These are phyloP conservation scores for Pittosporum tobira DNA, from an alignment of 129 eudicot species.

Conservation along the genomic window DNA sequence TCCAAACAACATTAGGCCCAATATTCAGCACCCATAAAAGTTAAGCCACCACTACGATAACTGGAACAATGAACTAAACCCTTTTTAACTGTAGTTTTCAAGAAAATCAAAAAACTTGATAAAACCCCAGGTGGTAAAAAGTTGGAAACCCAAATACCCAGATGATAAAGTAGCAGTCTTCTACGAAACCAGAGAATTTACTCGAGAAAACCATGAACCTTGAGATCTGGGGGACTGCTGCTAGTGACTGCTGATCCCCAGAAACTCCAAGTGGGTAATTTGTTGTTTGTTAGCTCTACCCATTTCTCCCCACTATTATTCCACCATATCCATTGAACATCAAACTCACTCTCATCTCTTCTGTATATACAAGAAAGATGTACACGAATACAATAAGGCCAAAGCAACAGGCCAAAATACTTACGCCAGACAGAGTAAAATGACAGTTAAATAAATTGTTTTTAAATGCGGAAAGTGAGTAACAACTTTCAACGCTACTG, in stretches of 20 bases:
- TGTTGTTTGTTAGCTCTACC: constrained; percentile 11
- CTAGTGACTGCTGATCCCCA: constrained; percentile 27
- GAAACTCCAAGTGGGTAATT: constrained; percentile 22
- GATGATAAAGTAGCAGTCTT: constrained; percentile 10
- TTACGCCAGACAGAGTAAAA: constrained; percentile 18
- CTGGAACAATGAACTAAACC: constrained; percentile 8
- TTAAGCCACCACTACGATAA: constrained; percentile 14
- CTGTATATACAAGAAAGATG: constrained; percentile 25
- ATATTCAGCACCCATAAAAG: constrained; percentile 42
- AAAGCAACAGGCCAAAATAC: constrained; percentile 33
- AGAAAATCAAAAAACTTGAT: neutral
- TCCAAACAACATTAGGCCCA: constrained; percentile 20
- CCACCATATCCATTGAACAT: constrained; percentile 13
- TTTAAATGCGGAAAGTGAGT: constrained; percentile 18
- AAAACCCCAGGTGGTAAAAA: neutral
- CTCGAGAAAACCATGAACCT: constrained; percentile 26
- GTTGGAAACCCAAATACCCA: neutral
- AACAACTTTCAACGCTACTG: too few species aligned
- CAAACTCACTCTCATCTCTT: neutral
- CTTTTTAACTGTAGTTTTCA: constrained; percentile 14
- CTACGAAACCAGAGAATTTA: constrained; percentile 14
- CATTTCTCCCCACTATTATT: constrained; percentile 1
- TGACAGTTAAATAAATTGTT: neutral
- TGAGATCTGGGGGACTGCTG: constrained; percentile 64
- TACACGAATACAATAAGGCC: constrained; percentile 33